Evolutionary conservation across 306 rosid genomes (phyloP), one percentile per base, ranked within the genome.

Genomic region (Prunus mira): DNA sequence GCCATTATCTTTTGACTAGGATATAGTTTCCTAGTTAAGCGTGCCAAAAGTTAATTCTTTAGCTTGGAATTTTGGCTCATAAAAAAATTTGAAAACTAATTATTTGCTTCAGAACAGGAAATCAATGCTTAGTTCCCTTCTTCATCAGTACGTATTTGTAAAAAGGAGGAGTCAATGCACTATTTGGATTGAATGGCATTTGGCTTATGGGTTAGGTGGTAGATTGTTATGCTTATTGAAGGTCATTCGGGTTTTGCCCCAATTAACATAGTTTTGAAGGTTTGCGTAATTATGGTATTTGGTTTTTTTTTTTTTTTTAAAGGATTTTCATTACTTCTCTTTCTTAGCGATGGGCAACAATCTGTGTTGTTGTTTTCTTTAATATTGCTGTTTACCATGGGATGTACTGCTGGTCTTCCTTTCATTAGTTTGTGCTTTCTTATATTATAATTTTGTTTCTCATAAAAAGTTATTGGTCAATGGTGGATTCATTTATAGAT

Each of bases 401-500:
- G 20, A 72, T 56, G 41, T 38, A 18, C 67, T 72, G 28, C 55
- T 57, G 55, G 67, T 41, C 52, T 38, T 56, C 64, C 65, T 82
- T 80, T 69, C 20, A 43, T 54, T 51, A 18, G 64, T 80, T 65
- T 80, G 43, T 12, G 19, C 69, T 56, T 72, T 24, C 67, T 12
- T 41, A 41, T 72, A 72, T 12, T 30, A 24, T 8, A 57, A 41
- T 2, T 58, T 2, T 41, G 41, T 58, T 15, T 18, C 67, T 63
- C 8, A 63, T 17, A 14, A 63, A 30, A 63, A 9, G n/a, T 20
- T 55, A 20, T 5, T 56, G 54, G 38, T 71, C 54, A 58, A 45
- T 46, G 3, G 5, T 73, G 77, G 77, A 73, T 61, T 56, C 55
- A 68, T 78, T 62, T 84, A 82, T 85, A 92, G 99, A 96, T 96